Conservation (phyloP, 345 rosid genomes). For the Lepidium aucheri region DNA sequence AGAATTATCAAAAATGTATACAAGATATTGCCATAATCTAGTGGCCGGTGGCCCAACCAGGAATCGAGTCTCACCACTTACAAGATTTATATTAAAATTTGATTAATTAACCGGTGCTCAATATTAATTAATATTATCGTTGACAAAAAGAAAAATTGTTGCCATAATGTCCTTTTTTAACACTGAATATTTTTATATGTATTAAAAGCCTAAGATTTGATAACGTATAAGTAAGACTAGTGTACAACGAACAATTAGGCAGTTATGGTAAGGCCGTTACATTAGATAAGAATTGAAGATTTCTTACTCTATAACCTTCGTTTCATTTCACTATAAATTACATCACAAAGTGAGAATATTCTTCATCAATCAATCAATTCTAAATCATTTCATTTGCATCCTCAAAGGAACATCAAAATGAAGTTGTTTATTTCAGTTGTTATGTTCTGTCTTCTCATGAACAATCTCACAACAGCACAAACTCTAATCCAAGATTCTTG, state of each 20-base stretch:
- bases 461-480: not conserved
- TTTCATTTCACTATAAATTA: not conserved
- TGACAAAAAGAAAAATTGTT: too few species aligned
- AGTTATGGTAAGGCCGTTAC: not conserved
- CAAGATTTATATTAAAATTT: too few species aligned
- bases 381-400: not conserved
- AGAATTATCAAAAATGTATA: not conserved
- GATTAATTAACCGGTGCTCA: too few species aligned
- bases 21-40: not conserved
- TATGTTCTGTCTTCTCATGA: not conserved
- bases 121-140: too few species aligned
- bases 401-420: not conserved
- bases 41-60: too few species aligned
- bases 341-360: not conserved
- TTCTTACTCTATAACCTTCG: not conserved
- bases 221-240: not conserved
- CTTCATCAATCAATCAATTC: not conserved
- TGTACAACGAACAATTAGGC: not conserved
- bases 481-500: conserved; percentile 20
- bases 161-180: not conserved
- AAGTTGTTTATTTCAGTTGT: not conserved
- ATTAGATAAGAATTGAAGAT: not conserved
- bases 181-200: not conserved
- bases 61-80: too few species aligned
- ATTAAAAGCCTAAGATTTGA: not conserved